Evolutionary conservation across 2,329 filamentous ascomycete species (phyloP).

Genomic region (Metarhizium robertsii): DNA sequence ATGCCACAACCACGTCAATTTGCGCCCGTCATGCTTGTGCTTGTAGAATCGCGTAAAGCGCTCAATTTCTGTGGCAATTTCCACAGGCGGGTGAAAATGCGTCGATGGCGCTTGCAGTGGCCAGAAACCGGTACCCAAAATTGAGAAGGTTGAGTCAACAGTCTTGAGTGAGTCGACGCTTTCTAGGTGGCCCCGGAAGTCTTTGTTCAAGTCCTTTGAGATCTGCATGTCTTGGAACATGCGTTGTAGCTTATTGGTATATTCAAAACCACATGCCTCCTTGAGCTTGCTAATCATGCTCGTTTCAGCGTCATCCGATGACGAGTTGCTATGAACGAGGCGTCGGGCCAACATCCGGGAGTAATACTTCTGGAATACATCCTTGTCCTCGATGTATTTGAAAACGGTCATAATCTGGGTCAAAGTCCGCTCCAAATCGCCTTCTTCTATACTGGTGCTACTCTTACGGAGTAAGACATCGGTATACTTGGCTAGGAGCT

Average conservation of each 20-base stretch:
- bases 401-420: slow-evolving; percentile 98
- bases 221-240: slow-evolving; percentile 99
- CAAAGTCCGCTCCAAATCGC: slow-evolving; percentile 81
- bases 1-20: slow-evolving; percentile 97
- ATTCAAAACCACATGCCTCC: slow-evolving; percentile 96
- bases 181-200: slow-evolving; percentile 71
- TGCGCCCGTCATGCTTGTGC: slow-evolving; percentile 92
- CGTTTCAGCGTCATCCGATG: slow-evolving; percentile 93
- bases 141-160: slow-evolving; percentile 79
- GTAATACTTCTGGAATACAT: slow-evolving; percentile 99
- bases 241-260: slow-evolving; percentile 97
- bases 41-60: slow-evolving; percentile 88
- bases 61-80: slow-evolving; percentile 80
- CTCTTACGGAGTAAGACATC: slow-evolving; percentile 90
- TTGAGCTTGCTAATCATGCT: slow-evolving; percentile 99
- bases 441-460: slow-evolving; percentile 84
- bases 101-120: slow-evolving; percentile 80
- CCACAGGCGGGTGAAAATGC: slow-evolving; percentile 76
- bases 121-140: slow-evolving; percentile 96
- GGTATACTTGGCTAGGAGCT: slow-evolving; percentile 90
- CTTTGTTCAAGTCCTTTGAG: slow-evolving; percentile 88
- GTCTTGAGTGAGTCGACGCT: slow-evolving; percentile 49
- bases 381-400: slow-evolving; percentile 99
- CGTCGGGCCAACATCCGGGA: slow-evolving; percentile 93
- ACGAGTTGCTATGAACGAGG: slow-evolving; percentile 88